These are phyloP conservation scores for Rhododendron molle DNA, from an alignment of 148 eudicot genomes.

Conservation along the genomic window DNA sequence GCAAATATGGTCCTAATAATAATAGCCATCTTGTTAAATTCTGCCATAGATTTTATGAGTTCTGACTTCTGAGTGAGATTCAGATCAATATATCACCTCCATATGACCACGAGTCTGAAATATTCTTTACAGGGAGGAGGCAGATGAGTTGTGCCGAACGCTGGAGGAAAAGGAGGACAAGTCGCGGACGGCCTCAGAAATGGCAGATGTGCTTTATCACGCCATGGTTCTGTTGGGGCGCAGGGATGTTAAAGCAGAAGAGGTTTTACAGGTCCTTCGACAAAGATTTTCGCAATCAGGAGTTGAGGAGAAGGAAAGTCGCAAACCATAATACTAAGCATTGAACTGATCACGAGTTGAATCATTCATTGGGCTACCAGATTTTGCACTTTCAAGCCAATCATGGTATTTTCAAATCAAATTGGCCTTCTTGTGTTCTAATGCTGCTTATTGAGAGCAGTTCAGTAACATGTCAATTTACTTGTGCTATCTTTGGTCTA, in stretches of 20 bases:
- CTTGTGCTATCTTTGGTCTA: neutral
- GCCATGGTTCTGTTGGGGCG: conserved; percentile 72
- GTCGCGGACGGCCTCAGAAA: conserved; percentile 78
- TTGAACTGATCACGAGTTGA: neutral
- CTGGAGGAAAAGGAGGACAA: conserved; percentile 72
- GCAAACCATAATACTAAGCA: conserved; percentile 25
- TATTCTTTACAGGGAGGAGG: conserved; percentile 68
- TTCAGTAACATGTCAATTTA: neutral
- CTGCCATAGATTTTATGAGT: neutral
- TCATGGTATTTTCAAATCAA: neutral
- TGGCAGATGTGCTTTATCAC: conserved; percentile 97
- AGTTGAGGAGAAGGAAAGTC: conserved; percentile 76
- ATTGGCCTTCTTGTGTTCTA: neutral
- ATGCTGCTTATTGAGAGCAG: neutral
- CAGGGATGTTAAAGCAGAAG: conserved; percentile 69
- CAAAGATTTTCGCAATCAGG: conserved; percentile 75
- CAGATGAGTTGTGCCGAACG: conserved; percentile 88
- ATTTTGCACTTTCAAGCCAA: neutral
- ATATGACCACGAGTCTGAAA: neutral
- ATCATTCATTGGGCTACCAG: neutral
- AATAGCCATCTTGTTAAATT: neutral
- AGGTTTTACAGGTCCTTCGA: conserved; percentile 63
- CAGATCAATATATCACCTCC: neutral
- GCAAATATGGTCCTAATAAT: neutral
- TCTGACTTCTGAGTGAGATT: neutral